Percentiles rank a stretch among this genome's conserved stretches.
Conservation (phyloP, 192 early-diverging fungal species). For the Rhizophagus clarus region DNA sequence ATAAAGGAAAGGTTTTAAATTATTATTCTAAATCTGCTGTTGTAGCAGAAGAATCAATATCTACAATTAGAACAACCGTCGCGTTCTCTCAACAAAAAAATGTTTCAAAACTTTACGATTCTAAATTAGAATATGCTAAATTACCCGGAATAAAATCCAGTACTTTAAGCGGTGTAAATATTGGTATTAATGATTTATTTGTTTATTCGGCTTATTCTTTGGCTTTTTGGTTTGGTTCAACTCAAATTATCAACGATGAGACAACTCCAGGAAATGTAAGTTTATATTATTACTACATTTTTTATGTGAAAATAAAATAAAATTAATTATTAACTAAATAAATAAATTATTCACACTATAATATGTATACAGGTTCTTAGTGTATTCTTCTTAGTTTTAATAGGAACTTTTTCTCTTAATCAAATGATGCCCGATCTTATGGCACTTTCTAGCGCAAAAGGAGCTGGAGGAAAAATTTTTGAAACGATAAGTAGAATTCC, state of each 20-base stretch:
- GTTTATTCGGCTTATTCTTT: conserved; percentile 59
- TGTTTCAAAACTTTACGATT: conserved; percentile 49
- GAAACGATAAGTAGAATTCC: conserved; percentile 80
- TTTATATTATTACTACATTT: conserved; percentile 39
- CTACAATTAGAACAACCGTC: conserved; percentile 82
- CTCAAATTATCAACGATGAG: conserved; percentile 67
- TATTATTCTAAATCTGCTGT: conserved; percentile 69
- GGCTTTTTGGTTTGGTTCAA: conserved; percentile 59
- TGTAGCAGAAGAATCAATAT: conserved; percentile 82
- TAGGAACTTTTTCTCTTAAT: conserved; percentile 67
- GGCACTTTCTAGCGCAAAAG: conserved; percentile 71
- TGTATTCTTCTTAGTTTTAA: conserved; percentile 73
- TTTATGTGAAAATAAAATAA: no score
- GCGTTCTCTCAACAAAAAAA: conserved; percentile 65
- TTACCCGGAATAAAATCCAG: conserved; percentile 47
- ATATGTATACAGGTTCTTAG: conserved; percentile 45
- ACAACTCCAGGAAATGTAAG: conserved; percentile 54
- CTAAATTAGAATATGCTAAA: conserved; percentile 43
- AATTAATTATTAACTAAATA: conserved; percentile 34
- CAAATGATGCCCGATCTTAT: conserved; percentile 72
- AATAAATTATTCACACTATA: background rate
- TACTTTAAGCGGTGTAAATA: conserved; percentile 42
- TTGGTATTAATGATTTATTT: conserved; percentile 52
- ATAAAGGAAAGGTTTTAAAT: conserved; percentile 52
- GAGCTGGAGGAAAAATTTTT: conserved; percentile 82